phyloP scores from a whole-genome alignment of 306 rosid genomes.

The Senna siamea region DNA sequence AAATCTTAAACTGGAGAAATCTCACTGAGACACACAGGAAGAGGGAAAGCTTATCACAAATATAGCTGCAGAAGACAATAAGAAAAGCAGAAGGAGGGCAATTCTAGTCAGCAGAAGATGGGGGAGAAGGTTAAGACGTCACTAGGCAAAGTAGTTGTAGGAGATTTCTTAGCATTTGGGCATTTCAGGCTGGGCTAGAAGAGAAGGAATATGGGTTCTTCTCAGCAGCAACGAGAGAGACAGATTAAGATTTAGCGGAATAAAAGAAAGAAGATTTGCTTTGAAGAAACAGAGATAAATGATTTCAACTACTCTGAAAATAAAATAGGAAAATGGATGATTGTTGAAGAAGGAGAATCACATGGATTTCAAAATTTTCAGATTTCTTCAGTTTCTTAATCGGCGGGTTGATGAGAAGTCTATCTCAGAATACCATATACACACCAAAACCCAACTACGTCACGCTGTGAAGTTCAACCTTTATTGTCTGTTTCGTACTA shows the following conservation, averaged over 20 bases:
- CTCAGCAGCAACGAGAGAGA: slow-evolving; percentile 44
- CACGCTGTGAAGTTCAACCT: slow-evolving; percentile 15
- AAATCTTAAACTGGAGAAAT: slow-evolving; percentile 26
- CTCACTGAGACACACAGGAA: not conserved
- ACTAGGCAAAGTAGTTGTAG: slow-evolving; percentile 43
- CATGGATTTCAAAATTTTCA: slow-evolving; percentile 14
- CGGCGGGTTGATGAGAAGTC: slow-evolving; percentile 41
- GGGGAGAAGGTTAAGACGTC: slow-evolving; percentile 45
- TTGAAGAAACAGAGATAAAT: slow-evolving; percentile 20
- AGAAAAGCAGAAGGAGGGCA: slow-evolving; percentile 35
- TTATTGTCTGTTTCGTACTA: not conserved
- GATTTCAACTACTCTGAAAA: slow-evolving; percentile 12
- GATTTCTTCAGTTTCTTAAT: slow-evolving; percentile 12
- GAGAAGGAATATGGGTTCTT: slow-evolving; percentile 29
- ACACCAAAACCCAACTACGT: slow-evolving; percentile 35
- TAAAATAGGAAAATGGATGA: not conserved
- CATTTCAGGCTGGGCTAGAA: slow-evolving; percentile 12
- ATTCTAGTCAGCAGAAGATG: slow-evolving; percentile 37
- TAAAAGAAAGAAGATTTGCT: not conserved
- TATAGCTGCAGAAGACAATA: not conserved
- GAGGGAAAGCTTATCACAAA: not conserved
- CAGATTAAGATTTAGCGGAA: slow-evolving; percentile 15
- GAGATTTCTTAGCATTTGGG: slow-evolving; percentile 47
- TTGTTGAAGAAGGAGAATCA: slow-evolving; percentile 26
- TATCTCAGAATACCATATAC: slow-evolving; percentile 40